Conservation (phyloP, 306 rosid species). For the Ammopiptanthus mongolicus region DNA sequence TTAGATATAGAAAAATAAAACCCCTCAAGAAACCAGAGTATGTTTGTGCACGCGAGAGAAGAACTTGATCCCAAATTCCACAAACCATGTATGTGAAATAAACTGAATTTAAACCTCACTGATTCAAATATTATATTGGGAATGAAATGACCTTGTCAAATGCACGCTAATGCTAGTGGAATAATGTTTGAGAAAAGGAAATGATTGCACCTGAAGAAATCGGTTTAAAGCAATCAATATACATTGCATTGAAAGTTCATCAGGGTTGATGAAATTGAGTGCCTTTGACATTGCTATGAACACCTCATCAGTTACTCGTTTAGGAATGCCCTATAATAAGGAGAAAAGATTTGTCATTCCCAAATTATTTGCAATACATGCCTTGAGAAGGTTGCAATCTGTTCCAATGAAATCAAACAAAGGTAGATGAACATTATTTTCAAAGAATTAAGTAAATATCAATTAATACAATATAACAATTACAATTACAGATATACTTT, state of each 20-base stretch:
- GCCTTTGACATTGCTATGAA: conserved; percentile 99
- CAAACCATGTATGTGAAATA: not conserved
- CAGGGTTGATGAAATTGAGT: conserved; percentile 93
- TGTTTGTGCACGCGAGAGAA: not conserved
- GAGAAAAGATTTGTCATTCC: conserved; percentile 18
- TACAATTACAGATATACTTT: conserved; percentile 15
- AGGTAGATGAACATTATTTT: not conserved
- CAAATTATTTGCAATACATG: conserved; percentile 2
- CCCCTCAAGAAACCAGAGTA: not conserved
- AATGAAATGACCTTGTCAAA: conserved; percentile 13
- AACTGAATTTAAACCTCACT: conserved; percentile 3
- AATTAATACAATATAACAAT: not conserved
- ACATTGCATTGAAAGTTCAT: conserved; percentile 99
- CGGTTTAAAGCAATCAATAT: conserved; percentile 94
- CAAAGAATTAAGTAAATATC: not conserved
- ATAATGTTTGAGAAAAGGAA: conserved; percentile 17
- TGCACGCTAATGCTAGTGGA: not conserved
- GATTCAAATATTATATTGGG: not conserved
- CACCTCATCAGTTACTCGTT: conserved; percentile 93
- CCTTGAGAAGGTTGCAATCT: not conserved
- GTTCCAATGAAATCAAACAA: not conserved
- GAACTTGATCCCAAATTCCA: conserved; percentile 1
- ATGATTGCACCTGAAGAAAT: conserved; percentile 78
- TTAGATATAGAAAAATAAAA: not conserved
- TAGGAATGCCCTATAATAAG: conserved; percentile 75